Evolutionary conservation across 2,329 filamentous ascomycete species (phyloP), one percentile per base, ranked within the genome.

Genomic region (Sporothrix globosa): DNA sequence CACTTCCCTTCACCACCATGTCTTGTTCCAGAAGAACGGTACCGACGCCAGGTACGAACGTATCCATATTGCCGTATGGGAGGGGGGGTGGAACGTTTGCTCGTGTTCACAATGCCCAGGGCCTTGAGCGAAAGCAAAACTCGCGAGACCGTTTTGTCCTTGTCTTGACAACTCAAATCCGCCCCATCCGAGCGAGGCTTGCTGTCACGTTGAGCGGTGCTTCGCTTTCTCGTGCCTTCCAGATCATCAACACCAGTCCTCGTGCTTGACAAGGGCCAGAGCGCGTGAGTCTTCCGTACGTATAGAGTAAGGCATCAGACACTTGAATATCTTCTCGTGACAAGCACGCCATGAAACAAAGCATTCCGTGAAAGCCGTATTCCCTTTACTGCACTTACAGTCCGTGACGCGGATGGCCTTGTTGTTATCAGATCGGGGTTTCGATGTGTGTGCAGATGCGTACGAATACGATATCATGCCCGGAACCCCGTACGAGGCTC

Each of bases 171-270:
- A 5, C 60, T 27, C 46, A 65, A 50, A 48, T n/a, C 61, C 61
- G 44, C 24, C n/a, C 17, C 61, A 50, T 65, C 61, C 61, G 58
- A 4, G 11, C 58, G 11, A 46, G 58, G n/a, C 58, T 63, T 63
- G 58, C 24, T 34, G 21, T 19, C 19, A 19, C 21, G 34, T 14
- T 30, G 39, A 4, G 34, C 21, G 21, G n/a, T 46, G n/a, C 13
- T 13, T 63, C 58, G 58, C 58, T 27, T 63, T 63, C 58, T 46
- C 58, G 58, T 63, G 58, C 21, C 56, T 63, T 63, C 58, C 41
- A 63, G 39, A 63, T 46, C 58, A 27, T 9, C 39, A 46, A 63
- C 58, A 21, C 58, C 39, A 63, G 39, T 46, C n/a, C 39, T 39
- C 58, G 39, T 63, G 58, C 39, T 24, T 24, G 34, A 34, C 34